phyloP scores from a whole-genome alignment of 176 grass and related monocot species.

The Eleusine indica region DNA sequence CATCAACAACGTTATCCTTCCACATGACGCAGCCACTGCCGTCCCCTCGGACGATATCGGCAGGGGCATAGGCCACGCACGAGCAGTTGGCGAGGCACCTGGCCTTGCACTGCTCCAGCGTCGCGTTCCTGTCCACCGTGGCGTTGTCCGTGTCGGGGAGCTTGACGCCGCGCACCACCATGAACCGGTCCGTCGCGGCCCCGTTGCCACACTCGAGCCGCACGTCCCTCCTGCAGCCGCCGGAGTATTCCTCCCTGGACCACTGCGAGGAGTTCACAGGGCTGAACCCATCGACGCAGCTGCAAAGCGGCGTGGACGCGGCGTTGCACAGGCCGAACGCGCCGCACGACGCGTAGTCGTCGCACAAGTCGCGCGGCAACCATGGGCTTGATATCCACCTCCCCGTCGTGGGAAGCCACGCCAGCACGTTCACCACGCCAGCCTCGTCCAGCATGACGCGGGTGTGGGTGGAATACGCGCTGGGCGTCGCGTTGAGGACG shows the following conservation, averaged over 20 bases:
- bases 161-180: conserved; percentile 52
- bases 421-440: conserved; percentile 40
- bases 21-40: conserved; percentile 45
- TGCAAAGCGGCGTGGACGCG: conserved; percentile 41
- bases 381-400: conserved; percentile 11
- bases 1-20: conserved; percentile 11
- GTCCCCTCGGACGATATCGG: conserved; percentile 33
- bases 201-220: conserved; percentile 42
- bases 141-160: conserved; percentile 55
- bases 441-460: not conserved
- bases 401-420: conserved; percentile 15
- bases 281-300: conserved; percentile 52
- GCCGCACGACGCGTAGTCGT: conserved; percentile 56
- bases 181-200: conserved; percentile 45
- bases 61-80: conserved; percentile 53
- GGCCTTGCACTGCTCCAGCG: conserved; percentile 41
- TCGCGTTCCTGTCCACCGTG: conserved; percentile 21
- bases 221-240: conserved; percentile 49
- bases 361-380: conserved; percentile 48
- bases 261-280: conserved; percentile 36
- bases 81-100: conserved; percentile 60
- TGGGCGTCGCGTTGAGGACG: no score
- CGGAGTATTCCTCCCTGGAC: conserved; percentile 46
- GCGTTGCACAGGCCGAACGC: conserved; percentile 55
- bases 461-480: no score